phyloP scores from a whole-genome alignment of 495 filamentous ascomycete species.

The Hypoxylon lienhwacheense region DNA sequence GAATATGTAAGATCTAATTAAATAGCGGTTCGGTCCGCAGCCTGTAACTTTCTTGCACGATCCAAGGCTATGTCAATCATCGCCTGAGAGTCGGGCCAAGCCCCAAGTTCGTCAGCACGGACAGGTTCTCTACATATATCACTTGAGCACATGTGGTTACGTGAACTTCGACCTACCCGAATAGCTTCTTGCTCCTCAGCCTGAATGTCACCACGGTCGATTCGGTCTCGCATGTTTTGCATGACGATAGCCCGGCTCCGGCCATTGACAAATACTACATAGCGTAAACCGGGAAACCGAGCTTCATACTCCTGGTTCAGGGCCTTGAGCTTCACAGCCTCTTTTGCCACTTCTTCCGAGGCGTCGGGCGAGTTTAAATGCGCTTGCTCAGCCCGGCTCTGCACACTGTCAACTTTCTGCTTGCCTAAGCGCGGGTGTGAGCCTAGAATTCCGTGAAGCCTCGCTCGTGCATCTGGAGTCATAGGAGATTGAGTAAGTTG shows the following conservation, averaged over 20 bases:
- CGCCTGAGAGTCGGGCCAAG: constrained; percentile 10
- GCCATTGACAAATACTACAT: constrained; percentile 93
- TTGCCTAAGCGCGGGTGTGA: constrained; percentile 87
- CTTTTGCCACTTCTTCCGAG: constrained; percentile 40
- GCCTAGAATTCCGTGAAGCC: constrained; percentile 67
- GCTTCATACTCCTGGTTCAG: constrained; percentile 84
- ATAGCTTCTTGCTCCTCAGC: constrained; percentile 75
- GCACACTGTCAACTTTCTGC: constrained; percentile 67
- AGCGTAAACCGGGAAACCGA: constrained; percentile 79
- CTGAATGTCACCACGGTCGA: constrained; percentile 65
- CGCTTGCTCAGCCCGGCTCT: constrained; percentile 79
- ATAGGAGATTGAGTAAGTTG: constrained; percentile 18
- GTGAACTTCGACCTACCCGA: constrained; percentile 54
- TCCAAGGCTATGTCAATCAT: constrained; percentile 32
- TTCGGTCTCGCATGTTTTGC: constrained; percentile 80
- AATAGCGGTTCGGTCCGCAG: background rate
- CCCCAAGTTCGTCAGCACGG: constrained; percentile 5
- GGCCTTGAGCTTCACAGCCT: constrained; percentile 58
- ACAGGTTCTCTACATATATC: background rate
- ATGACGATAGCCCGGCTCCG: constrained; percentile 72
- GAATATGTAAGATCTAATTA: background rate
- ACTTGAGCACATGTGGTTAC: constrained; percentile 16
- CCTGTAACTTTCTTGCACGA: constrained; percentile 18
- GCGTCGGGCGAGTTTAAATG: constrained; percentile 57
- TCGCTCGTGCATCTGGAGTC: constrained; percentile 13